Percentiles rank a stretch among this genome's conserved stretches.
Evolutionary conservation across 495 filamentous ascomycete species (phyloP).

Genomic region (Penicillium manginii): DNA sequence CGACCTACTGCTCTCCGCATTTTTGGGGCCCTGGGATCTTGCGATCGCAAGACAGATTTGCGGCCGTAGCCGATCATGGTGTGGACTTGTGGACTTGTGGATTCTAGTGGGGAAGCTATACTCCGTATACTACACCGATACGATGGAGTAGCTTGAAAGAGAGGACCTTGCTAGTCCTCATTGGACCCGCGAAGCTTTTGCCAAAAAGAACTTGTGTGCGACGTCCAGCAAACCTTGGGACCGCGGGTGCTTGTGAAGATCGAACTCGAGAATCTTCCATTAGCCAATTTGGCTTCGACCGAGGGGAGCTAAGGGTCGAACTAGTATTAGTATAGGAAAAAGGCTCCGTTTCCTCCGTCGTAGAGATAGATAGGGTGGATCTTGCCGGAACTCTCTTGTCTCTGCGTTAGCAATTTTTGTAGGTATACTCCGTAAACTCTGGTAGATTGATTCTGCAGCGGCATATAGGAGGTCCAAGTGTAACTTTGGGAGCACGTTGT

Average conservation of each 20-base stretch:
- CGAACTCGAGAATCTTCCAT: slow-evolving; percentile 1
- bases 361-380: not conserved
- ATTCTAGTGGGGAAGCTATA: not conserved
- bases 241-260: slow-evolving; percentile 2
- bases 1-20: slow-evolving; percentile 19
- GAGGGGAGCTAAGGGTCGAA: not conserved
- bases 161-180: slow-evolving; percentile 4
- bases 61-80: slow-evolving; percentile 2
- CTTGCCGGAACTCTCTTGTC: not conserved
- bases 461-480: slow-evolving; percentile 2
- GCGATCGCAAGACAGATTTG: slow-evolving; percentile 1
- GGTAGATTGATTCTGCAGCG: not conserved
- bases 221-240: not conserved
- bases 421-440: not conserved
- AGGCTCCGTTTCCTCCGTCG: slow-evolving; percentile 1
- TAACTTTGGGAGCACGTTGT: slow-evolving; percentile 6
- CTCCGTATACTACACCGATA: not conserved
- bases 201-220: not conserved
- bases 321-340: slow-evolving; percentile 2
- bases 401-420: not conserved
- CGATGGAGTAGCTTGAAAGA: not conserved
- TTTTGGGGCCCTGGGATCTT: slow-evolving; percentile 6
- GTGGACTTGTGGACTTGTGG: slow-evolving; percentile 2
- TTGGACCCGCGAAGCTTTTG: not conserved
- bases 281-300: slow-evolving; percentile 1